Evolutionary conservation across 2,329 filamentous ascomycete species (phyloP).

Genomic region (Arthrobotrys entomopaga): DNA sequence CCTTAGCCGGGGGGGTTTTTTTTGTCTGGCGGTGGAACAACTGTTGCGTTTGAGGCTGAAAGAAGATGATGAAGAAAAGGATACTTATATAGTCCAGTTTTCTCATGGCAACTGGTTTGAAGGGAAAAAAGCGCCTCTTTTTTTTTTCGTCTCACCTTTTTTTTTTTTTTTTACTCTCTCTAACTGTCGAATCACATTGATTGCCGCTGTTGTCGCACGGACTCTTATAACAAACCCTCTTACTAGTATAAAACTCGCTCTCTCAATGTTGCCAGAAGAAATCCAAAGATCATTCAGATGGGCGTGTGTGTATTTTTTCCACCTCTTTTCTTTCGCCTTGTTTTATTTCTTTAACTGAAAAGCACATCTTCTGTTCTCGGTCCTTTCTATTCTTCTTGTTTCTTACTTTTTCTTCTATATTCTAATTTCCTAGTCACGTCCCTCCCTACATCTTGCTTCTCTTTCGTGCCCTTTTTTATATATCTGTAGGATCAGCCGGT

Average conservation of each 20-base stretch:
- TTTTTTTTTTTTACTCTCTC: background rate
- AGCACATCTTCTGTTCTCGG: background rate
- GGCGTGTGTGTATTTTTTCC: conserved; percentile 13
- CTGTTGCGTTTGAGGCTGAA: background rate
- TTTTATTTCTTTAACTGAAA: conserved; percentile 40
- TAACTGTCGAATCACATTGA: background rate
- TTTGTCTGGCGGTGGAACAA: background rate
- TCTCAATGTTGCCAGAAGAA: no score
- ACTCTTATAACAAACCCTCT: conserved; percentile 11
- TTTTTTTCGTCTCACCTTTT: background rate
- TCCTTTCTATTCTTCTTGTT: conserved; percentile 1
- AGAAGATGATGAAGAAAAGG: no score
- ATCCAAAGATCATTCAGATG: background rate
- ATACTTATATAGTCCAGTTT: no score
- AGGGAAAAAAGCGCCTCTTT: background rate
- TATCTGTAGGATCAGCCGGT: conserved; percentile 40
- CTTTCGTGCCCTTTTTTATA: conserved; percentile 10
- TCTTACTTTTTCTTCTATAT: background rate
- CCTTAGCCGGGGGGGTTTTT: background rate
- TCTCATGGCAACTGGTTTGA: no score
- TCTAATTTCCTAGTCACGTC: background rate
- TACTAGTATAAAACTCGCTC: background rate
- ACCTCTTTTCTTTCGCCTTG: conserved; percentile 9
- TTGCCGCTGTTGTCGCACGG: conserved; percentile 24
- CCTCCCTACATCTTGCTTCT: conserved; percentile 5